These are phyloP conservation scores for Multifurca ochricompacta DNA, from an alignment of 768 basidiomycete species.

Conservation along the genomic window DNA sequence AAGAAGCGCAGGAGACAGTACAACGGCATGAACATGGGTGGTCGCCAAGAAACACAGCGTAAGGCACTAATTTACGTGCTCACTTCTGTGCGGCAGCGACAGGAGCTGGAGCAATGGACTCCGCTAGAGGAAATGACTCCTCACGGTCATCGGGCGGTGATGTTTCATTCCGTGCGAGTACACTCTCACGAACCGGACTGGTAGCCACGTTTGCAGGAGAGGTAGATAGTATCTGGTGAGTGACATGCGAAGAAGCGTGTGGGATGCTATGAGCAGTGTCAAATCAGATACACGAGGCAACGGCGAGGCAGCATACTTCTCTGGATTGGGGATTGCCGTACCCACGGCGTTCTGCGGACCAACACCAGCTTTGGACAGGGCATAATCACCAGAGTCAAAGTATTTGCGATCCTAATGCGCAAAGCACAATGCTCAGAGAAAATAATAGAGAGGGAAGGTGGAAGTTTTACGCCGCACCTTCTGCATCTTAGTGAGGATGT, in stretches of 20 bases:
- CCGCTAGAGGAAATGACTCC: slow-evolving; percentile 1
- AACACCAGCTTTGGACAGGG: slow-evolving; percentile 90
- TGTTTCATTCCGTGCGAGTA: slow-evolving; percentile 11
- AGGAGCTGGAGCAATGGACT: slow-evolving; percentile 5
- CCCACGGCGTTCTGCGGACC: slow-evolving; percentile 85
- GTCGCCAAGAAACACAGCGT: not conserved
- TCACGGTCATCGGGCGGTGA: slow-evolving; percentile 4
- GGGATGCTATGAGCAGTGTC: slow-evolving; percentile 57
- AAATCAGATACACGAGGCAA: slow-evolving; percentile 15
- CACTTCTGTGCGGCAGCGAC: slow-evolving; percentile 7
- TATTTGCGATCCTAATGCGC: slow-evolving; percentile 85
- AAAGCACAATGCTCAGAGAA: slow-evolving; percentile 14
- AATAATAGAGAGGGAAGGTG: slow-evolving; percentile 10
- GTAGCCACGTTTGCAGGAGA: slow-evolving; percentile 17
- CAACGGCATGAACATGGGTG: not conserved
- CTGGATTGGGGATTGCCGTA: slow-evolving; percentile 96
- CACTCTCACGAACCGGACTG: slow-evolving; percentile 21
- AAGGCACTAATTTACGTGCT: slow-evolving; percentile 7
- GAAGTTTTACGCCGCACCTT: slow-evolving; percentile 51
- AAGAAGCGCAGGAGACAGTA: slow-evolving; percentile 1
- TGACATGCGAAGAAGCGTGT: slow-evolving; percentile 63
- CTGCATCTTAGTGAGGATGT: slow-evolving; percentile 88
- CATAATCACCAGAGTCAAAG: slow-evolving; percentile 99
- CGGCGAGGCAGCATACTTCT: slow-evolving; percentile 57
- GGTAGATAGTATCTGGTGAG: slow-evolving; percentile 30